These are phyloP conservation scores for Zygoascus biomembranicola DNA, from an alignment of 805 yeast species.

Conservation along the genomic window DNA sequence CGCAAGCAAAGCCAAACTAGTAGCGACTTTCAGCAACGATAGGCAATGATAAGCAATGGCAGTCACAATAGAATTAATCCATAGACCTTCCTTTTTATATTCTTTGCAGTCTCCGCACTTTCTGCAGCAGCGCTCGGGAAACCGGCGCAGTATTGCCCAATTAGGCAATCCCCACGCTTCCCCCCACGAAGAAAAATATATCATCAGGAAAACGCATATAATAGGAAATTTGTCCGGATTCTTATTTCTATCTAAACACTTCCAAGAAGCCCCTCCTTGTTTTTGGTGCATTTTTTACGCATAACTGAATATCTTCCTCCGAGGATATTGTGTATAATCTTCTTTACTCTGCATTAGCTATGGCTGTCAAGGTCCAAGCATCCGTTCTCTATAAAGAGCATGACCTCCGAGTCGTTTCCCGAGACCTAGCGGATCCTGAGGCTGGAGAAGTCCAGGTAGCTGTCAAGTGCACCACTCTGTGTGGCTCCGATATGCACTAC, in stretches of 20 bases:
- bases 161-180: background rate
- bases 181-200: background rate
- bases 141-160: background rate
- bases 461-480: conserved; percentile 13
- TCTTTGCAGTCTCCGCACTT: background rate
- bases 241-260: background rate
- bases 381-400: conserved; percentile 13
- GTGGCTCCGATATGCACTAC: conserved; percentile 78
- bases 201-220: background rate
- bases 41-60: no score
- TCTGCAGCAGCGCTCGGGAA: background rate
- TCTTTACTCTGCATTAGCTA: conserved; percentile 1
- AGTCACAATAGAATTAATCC: no score
- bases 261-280: background rate
- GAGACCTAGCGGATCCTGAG: conserved; percentile 10
- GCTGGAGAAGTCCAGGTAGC: conserved; percentile 13
- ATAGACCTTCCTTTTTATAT: no score
- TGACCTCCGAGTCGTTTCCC: conserved; percentile 10
- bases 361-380: conserved; percentile 7
- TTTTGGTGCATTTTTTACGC: background rate
- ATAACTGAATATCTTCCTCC: background rate
- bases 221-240: background rate
- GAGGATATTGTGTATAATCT: background rate
- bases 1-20: no score
- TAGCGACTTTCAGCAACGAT: no score